Percentiles rank a stretch among this genome's conserved stretches.
These are phyloP conservation scores for Neophaeococcomyces mojaviensis DNA, from an alignment of 2,329 filamentous ascomycete species.

Conservation along the genomic window DNA sequence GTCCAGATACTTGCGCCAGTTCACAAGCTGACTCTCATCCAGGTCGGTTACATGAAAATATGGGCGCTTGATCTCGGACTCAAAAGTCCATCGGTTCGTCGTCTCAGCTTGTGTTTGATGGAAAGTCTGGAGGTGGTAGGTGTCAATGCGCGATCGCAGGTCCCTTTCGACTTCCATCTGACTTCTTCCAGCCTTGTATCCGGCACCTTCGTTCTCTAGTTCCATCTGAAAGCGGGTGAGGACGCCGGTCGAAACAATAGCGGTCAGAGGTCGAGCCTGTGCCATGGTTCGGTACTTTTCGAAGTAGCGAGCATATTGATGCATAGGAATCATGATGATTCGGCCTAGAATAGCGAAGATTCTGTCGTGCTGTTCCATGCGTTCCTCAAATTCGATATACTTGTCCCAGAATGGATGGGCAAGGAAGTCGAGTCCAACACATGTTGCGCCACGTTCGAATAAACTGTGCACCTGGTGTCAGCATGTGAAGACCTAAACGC, in stretches of 20 bases:
- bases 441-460: constrained; percentile 80
- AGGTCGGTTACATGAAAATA: constrained; percentile 96
- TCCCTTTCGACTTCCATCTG: constrained; percentile 79
- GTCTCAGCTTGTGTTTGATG: constrained; percentile 77
- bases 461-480: constrained; percentile 53
- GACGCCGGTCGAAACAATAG: constrained; percentile 62
- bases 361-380: constrained; percentile 72
- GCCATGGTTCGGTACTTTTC: constrained; percentile 78
- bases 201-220: constrained; percentile 57
- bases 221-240: constrained; percentile 64
- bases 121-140: constrained; percentile 73
- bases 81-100: constrained; percentile 87
- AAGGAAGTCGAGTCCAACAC: constrained; percentile 85
- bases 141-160: constrained; percentile 70
- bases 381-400: constrained; percentile 94
- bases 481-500: constrained; percentile 26
- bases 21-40: constrained; percentile 72
- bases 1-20: constrained; percentile 95
- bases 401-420: constrained; percentile 98
- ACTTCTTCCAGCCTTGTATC: constrained; percentile 47
- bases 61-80: constrained; percentile 87
- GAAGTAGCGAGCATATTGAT: constrained; percentile 92
- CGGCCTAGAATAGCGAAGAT: constrained; percentile 78
- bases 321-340: constrained; percentile 83
- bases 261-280: constrained; percentile 61